Evolutionary conservation across 169 alveolate genomes (phyloP).

Genomic region (Babesia gibsoni): DNA sequence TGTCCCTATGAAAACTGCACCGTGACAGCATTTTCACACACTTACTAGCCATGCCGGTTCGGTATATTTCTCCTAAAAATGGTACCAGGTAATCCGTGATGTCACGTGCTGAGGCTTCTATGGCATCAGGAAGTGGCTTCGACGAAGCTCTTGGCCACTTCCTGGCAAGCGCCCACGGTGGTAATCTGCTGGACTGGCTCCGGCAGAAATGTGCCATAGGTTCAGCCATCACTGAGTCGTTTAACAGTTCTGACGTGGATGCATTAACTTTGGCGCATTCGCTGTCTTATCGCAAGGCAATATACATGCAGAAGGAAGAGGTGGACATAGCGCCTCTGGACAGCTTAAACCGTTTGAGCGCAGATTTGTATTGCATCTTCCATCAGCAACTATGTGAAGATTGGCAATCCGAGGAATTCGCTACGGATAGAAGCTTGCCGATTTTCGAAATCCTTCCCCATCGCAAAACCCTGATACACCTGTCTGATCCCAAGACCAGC

Average conservation of each 20-base stretch:
- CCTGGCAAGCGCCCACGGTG: conserved; percentile 32
- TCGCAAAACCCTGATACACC: conserved; percentile 40
- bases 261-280: conserved; percentile 56
- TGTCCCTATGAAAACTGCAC: no score
- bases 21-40: no score
- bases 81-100: no score
- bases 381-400: conserved; percentile 52
- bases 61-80: no score
- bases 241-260: conserved; percentile 53
- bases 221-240: conserved; percentile 50
- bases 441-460: conserved; percentile 58
- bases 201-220: conserved; percentile 53
- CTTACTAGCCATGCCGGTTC: no score
- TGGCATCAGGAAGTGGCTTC: conserved; percentile 55
- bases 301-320: conserved; percentile 26
- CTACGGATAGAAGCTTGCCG: conserved; percentile 38
- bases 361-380: conserved; percentile 41
- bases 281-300: conserved; percentile 31
- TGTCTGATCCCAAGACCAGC: conserved; percentile 49
- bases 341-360: neutral
- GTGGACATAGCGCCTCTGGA: neutral
- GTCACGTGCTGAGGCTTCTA: conserved; percentile 56
- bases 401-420: conserved; percentile 39
- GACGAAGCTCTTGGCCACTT: conserved; percentile 58
- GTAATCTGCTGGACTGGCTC: conserved; percentile 43